These are phyloP conservation scores for Lactifluus subvellereus DNA, from an alignment of 768 basidiomycete genomes.

Conservation along the genomic window DNA sequence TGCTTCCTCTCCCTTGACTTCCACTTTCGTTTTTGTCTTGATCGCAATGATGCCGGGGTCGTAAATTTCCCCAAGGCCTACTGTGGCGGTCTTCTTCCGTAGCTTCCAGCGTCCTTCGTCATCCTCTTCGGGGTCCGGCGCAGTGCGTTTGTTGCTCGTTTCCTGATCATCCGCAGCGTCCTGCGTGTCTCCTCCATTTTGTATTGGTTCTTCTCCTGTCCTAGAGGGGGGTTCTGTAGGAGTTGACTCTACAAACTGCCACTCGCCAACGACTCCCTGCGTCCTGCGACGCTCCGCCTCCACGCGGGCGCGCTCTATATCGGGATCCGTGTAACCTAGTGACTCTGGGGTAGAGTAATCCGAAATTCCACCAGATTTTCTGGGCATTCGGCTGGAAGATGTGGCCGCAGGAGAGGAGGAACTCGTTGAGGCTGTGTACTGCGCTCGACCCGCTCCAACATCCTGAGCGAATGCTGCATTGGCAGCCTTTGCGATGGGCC, in stretches of 20 bases:
- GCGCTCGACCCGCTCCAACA: constrained; percentile 57
- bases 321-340: constrained; percentile 75
- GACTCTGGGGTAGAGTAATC: constrained; percentile 88
- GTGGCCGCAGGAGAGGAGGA: constrained; percentile 24
- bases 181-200: constrained; percentile 22
- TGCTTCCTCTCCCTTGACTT: constrained; percentile 27
- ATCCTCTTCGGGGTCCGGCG: constrained; percentile 38
- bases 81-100: constrained; percentile 51
- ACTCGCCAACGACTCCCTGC: constrained; percentile 71
- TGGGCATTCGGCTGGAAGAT: constrained; percentile 28
- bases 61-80: constrained; percentile 72
- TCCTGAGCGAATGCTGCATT: constrained; percentile 75
- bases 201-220: constrained; percentile 11
- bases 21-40: constrained; percentile 54
- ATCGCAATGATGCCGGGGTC: constrained; percentile 70
- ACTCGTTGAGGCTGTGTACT: constrained; percentile 26
- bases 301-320: constrained; percentile 56
- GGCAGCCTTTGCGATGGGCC: constrained; percentile 50
- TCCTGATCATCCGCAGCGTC: constrained; percentile 20
- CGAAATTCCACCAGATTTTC: constrained; percentile 59
- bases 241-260: constrained; percentile 54
- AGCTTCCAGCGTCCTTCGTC: constrained; percentile 56
- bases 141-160: constrained; percentile 27
- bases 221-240: constrained; percentile 27
- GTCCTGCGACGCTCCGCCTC: constrained; percentile 53